phyloP scores from a whole-genome alignment of 2,329 filamentous ascomycete genomes.

The Aspergillus sp. region DNA sequence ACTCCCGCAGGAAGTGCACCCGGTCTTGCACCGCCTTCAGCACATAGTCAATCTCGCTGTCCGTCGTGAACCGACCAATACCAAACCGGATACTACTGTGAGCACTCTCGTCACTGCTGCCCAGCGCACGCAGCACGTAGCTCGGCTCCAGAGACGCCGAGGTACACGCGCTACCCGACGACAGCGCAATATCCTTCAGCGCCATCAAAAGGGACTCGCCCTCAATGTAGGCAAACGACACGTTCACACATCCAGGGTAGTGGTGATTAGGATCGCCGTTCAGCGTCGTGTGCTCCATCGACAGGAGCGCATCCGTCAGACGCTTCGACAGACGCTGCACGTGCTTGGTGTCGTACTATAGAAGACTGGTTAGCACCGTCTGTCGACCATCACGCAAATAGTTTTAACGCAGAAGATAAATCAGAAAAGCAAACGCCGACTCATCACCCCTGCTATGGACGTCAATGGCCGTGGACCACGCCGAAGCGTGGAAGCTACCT shows the following conservation, averaged over 20 bases:
- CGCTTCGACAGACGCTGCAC: slow-evolving; percentile 80
- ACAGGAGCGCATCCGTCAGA: slow-evolving; percentile 75
- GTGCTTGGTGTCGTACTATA: slow-evolving; percentile 87
- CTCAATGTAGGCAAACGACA: slow-evolving; percentile 97
- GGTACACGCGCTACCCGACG: slow-evolving; percentile 94
- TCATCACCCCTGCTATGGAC: slow-evolving; percentile 69
- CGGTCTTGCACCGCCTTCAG: slow-evolving; percentile 88
- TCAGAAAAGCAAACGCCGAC: slow-evolving; percentile 14
- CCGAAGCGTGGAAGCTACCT: slow-evolving; percentile 35
- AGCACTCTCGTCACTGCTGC: slow-evolving; percentile 94
- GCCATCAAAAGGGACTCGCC: slow-evolving; percentile 98
- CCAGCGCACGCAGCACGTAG: slow-evolving; percentile 90
- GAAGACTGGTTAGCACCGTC: slow-evolving; percentile 7
- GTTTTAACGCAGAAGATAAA: too few species aligned
- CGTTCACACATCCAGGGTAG: slow-evolving; percentile 96
- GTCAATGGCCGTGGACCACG: slow-evolving; percentile 53
- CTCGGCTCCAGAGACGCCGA: slow-evolving; percentile 95
- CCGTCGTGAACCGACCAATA: slow-evolving; percentile 94
- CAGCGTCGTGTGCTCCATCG: slow-evolving; percentile 87
- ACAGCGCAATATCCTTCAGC: slow-evolving; percentile 94
- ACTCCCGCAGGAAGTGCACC: slow-evolving; percentile 87
- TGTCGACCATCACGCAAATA: too few species aligned
- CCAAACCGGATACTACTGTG: slow-evolving; percentile 98
- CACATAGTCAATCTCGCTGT: slow-evolving; percentile 94
- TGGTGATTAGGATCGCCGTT: slow-evolving; percentile 82